phyloP scores from a whole-genome alignment of 345 rosid genomes.

The Citrus cavaleriei region DNA sequence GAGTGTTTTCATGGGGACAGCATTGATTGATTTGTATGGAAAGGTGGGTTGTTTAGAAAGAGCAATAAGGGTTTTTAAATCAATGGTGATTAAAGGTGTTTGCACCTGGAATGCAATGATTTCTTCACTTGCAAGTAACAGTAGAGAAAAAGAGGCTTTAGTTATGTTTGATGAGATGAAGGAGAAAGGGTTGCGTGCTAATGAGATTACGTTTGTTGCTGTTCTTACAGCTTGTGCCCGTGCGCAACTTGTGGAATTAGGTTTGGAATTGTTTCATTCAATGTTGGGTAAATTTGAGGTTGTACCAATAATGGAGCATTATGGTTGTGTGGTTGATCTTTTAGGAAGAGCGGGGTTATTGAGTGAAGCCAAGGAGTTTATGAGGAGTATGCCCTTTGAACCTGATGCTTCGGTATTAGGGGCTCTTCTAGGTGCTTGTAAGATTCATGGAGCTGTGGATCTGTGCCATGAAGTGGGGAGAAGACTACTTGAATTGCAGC shows the following conservation, averaged over 20 bases:
- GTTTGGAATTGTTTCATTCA: conserved; percentile 42
- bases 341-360: conserved; percentile 68
- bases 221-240: conserved; percentile 70
- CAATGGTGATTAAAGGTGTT: conserved; percentile 29
- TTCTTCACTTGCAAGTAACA: conserved; percentile 49
- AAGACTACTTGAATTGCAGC: conserved; percentile 44
- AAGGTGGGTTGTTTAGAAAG: conserved; percentile 40
- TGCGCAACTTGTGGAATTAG: conserved; percentile 40
- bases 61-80: conserved; percentile 37
- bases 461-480: conserved; percentile 49
- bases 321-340: conserved; percentile 77
- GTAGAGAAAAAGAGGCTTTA: conserved; percentile 44
- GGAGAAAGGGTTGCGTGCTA: conserved; percentile 29
- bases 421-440: conserved; percentile 69
- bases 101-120: conserved; percentile 80
- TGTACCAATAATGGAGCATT: conserved; percentile 60
- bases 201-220: conserved; percentile 58
- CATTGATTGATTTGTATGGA: conserved; percentile 65
- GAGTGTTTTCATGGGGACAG: conserved; percentile 45
- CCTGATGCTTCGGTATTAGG: conserved; percentile 68
- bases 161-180: conserved; percentile 58
- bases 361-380: conserved; percentile 47
- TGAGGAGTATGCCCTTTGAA: conserved; percentile 49
- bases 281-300: conserved; percentile 35
- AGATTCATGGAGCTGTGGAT: conserved; percentile 52